Evolutionary conservation across 2,329 filamentous ascomycete genomes (phyloP).

Genomic region (Pseudocercospora ulei): DNA sequence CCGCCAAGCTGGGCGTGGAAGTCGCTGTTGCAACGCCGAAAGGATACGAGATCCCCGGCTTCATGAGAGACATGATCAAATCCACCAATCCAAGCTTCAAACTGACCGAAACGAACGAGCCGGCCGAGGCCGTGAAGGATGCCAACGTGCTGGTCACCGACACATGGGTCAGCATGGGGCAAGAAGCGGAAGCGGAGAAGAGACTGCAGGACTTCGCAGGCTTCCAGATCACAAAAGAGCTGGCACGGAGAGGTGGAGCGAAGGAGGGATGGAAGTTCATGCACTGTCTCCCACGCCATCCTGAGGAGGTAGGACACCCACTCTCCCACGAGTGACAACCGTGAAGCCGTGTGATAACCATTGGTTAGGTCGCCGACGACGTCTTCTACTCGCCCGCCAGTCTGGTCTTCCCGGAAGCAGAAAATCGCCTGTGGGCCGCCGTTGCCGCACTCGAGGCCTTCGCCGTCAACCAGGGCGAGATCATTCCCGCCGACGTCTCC

Average conservation of each 20-base stretch:
- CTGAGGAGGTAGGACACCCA: slow-evolving; percentile 53
- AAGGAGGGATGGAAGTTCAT: slow-evolving; percentile 93
- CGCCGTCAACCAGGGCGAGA: slow-evolving; percentile 84
- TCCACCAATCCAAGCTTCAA: slow-evolving; percentile 39
- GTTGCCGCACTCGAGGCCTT: slow-evolving; percentile 75
- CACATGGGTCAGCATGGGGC: slow-evolving; percentile 97
- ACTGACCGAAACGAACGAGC: slow-evolving; percentile 64
- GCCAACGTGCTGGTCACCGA: slow-evolving; percentile 91
- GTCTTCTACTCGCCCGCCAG: slow-evolving; percentile 76
- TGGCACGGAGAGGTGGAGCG: slow-evolving; percentile 75
- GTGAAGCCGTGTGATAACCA: not conserved
- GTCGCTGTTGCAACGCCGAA: slow-evolving; percentile 77
- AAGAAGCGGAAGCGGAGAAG: slow-evolving; percentile 73
- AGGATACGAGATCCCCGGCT: slow-evolving; percentile 69
- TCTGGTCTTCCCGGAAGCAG: slow-evolving; percentile 84
- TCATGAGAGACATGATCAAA: slow-evolving; percentile 64
- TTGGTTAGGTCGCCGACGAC: slow-evolving; percentile 60
- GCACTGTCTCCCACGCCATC: slow-evolving; percentile 90
- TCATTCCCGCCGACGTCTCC: slow-evolving; percentile 35
- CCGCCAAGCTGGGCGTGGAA: slow-evolving; percentile 76
- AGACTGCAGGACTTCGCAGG: slow-evolving; percentile 72
- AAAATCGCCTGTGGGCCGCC: slow-evolving; percentile 88
- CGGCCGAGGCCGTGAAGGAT: slow-evolving; percentile 73
- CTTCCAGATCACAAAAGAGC: slow-evolving; percentile 80
- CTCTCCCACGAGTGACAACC: not conserved